These are phyloP conservation scores for Daldinia sp. DNA, from an alignment of 2,329 filamentous ascomycete genomes.

Conservation along the genomic window DNA sequence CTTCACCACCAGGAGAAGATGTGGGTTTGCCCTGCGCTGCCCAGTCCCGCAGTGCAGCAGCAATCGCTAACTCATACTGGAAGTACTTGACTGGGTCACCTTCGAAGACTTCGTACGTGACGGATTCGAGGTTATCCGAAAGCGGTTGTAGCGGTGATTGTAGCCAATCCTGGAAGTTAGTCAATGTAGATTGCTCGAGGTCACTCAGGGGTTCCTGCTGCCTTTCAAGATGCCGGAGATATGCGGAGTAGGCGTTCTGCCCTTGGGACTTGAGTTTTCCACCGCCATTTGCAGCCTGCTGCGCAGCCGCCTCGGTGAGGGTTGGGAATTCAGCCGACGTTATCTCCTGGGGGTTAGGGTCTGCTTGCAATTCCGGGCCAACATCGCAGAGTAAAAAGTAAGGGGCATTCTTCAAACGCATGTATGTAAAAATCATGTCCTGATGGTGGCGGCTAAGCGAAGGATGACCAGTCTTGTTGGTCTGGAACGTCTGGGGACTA, in stretches of 20 bases:
- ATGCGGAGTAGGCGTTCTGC: slow-evolving; percentile 69
- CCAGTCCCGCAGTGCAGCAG: slow-evolving; percentile 84
- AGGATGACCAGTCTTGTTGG: slow-evolving; percentile 68
- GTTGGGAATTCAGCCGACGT: slow-evolving; percentile 68
- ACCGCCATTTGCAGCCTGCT: slow-evolving; percentile 52
- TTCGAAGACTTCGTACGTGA: slow-evolving; percentile 98
- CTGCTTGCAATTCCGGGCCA: slow-evolving; percentile 56
- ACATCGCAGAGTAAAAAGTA: slow-evolving; percentile 71
- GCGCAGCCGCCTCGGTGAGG: slow-evolving; percentile 68
- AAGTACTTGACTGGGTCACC: slow-evolving; percentile 98
- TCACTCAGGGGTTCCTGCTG: slow-evolving; percentile 72
- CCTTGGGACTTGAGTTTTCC: slow-evolving; percentile 54
- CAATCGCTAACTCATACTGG: slow-evolving; percentile 89
- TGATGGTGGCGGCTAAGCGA: slow-evolving; percentile 70
- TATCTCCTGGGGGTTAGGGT: slow-evolving; percentile 45
- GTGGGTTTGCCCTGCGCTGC: slow-evolving; percentile 74
- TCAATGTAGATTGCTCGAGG: slow-evolving; percentile 61
- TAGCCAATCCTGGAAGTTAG: slow-evolving; percentile 86
- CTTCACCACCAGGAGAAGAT: slow-evolving; percentile 72
- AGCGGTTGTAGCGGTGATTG: slow-evolving; percentile 94
- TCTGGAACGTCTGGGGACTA: slow-evolving; percentile 61
- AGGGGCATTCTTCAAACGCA: slow-evolving; percentile 69
- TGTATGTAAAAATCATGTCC: slow-evolving; percentile 66
- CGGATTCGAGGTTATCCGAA: slow-evolving; percentile 94
- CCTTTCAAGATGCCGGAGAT: slow-evolving; percentile 83